phyloP scores from a whole-genome alignment of 225 moss, liverwort and hornwort genomes.

The Physcomitrellopsis africana region DNA sequence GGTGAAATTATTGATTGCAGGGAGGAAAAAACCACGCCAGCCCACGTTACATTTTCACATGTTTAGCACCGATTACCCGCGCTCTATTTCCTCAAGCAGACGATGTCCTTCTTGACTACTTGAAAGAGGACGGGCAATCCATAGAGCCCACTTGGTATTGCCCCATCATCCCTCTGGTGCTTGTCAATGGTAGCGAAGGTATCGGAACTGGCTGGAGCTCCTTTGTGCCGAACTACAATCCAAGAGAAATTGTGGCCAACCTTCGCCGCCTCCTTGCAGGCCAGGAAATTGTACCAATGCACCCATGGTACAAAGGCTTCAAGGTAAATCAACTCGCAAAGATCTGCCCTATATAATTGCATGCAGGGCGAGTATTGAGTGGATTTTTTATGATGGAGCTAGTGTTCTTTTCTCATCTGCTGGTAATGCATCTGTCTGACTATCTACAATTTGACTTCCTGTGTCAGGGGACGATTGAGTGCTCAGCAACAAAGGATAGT shows the following conservation, averaged over 20 bases:
- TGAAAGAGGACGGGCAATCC: constrained; percentile 86
- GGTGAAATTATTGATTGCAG: constrained; percentile 36
- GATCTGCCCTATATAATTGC: background rate
- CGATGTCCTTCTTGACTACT: constrained; percentile 84
- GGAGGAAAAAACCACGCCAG: constrained; percentile 99
- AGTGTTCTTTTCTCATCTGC: background rate
- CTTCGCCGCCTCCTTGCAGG: constrained; percentile 60
- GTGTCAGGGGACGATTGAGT: constrained; percentile 81
- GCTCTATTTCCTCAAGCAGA: constrained; percentile 81
- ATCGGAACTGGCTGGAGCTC: constrained; percentile 99
- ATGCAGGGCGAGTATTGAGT: background rate
- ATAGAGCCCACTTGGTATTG: constrained; percentile 97
- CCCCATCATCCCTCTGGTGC: constrained; percentile 91
- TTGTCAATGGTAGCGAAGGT: constrained; percentile 97
- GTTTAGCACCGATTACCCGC: constrained; percentile 85
- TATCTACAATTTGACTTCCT: background rate
- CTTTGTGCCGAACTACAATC: constrained; percentile 92
- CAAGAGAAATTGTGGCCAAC: constrained; percentile 83
- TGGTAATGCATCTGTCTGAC: constrained; percentile 4
- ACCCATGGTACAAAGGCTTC: constrained; percentile 98
- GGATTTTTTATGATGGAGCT: background rate
- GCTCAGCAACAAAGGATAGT: constrained; percentile 78
- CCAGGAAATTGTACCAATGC: constrained; percentile 76
- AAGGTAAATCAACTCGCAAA: constrained; percentile 50
- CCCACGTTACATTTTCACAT: constrained; percentile 91